phyloP scores from a whole-genome alignment of 805 yeast species.

The Wickerhamia fluorescens region DNA sequence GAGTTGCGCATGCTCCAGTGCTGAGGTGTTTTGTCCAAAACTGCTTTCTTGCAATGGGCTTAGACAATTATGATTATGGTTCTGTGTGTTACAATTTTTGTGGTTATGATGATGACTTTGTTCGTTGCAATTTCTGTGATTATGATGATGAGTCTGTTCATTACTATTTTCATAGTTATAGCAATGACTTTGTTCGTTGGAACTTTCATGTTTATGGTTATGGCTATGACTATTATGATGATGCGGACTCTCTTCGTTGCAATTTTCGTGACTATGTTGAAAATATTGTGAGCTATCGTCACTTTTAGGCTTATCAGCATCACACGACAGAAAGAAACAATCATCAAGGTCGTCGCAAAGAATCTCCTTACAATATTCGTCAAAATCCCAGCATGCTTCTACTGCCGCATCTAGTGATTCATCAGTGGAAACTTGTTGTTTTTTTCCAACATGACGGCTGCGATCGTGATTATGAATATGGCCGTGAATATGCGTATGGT shows the following conservation, averaged over 20 bases:
- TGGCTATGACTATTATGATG: conserved; percentile 2
- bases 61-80: no score
- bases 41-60: no score
- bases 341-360: conserved; percentile 39
- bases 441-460: no score
- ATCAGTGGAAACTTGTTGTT: no score
- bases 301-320: conserved; percentile 9
- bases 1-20: no score
- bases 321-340: conserved; percentile 33
- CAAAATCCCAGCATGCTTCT: conserved; percentile 23
- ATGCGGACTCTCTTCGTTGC: conserved; percentile 3
- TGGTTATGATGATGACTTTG: no score
- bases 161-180: conserved; percentile 1
- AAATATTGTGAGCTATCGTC: conserved; percentile 1
- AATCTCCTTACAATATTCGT: conserved; percentile 31
- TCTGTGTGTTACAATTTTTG: no score
- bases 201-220: conserved; percentile 3
- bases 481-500: conserved; percentile 62
- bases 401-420: background rate
- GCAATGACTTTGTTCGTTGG: conserved; percentile 3
- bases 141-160: conserved; percentile 1
- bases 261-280: no score
- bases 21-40: no score
- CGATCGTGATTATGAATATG: conserved; percentile 50
- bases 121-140: conserved; percentile 1